phyloP scores from a whole-genome alignment of 2,329 filamentous ascomycete species.

The Fusarium albidum region DNA sequence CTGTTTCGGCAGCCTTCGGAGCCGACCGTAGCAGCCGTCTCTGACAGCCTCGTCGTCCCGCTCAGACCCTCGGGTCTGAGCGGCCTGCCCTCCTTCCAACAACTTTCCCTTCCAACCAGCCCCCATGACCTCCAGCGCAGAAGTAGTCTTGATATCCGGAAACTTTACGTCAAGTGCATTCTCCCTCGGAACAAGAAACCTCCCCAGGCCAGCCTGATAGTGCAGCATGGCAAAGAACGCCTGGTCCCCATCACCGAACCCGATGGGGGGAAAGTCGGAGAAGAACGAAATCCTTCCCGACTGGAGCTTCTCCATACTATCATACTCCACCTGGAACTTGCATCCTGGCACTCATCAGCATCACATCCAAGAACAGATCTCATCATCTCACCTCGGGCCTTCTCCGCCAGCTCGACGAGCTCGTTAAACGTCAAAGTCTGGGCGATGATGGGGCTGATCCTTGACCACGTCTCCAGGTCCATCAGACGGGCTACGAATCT shows the following conservation, averaged over 20 bases:
- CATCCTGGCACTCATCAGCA: background rate
- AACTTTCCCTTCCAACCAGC: conserved; percentile 16
- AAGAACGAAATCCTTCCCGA: conserved; percentile 37
- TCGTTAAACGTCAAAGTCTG: conserved; percentile 24
- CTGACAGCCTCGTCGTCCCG: no score
- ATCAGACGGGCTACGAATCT: conserved; percentile 28
- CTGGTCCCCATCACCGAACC: conserved; percentile 20
- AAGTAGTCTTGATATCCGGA: conserved; percentile 19
- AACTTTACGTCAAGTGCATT: conserved; percentile 20
- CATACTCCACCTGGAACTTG: conserved; percentile 23
- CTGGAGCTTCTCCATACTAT: conserved; percentile 34
- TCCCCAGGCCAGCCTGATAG: conserved; percentile 23
- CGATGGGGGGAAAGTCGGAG: conserved; percentile 30
- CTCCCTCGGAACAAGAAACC: conserved; percentile 14
- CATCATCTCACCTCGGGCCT: conserved; percentile 12
- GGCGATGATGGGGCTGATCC: conserved; percentile 16
- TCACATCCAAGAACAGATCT: fast-evolving
- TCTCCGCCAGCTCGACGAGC: conserved; percentile 18
- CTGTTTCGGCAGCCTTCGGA: no score
- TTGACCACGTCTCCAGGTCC: conserved; percentile 21
- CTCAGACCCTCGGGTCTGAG: no score
- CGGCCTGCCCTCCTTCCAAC: no score
- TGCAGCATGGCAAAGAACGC: conserved; percentile 33
- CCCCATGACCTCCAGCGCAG: conserved; percentile 30
- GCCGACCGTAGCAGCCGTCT: no score